Evolutionary conservation across 164 flowering plant species (phyloP), one percentile per base, ranked within the genome.

Genomic region (Nymphaea colorata): DNA sequence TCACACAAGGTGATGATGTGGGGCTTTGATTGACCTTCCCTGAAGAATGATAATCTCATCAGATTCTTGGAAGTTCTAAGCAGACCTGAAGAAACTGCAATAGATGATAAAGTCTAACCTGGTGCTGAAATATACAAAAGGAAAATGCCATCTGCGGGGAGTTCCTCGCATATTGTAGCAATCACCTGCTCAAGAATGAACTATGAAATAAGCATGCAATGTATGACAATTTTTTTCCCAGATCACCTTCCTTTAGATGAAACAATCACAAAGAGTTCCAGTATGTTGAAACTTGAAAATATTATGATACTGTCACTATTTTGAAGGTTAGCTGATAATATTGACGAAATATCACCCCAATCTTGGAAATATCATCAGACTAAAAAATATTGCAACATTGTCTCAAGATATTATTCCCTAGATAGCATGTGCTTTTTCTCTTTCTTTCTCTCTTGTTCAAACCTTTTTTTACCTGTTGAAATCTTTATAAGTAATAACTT

Each of bases 101-200:
- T n/a, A 47, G 68, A 41, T 41, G 64, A 75, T 44, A n/a, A 66
- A 63, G 61, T 69, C 10, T 68, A 75, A 94, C 98, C 98, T 85
- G 91, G 77, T 45, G 96, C 87, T 64, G 98, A 89, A 47, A 94
- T 71, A 74, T 94, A 94, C 47, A 94, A 64, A 55, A 94, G 78
- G 76, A 89, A 74, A 68, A 91, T 71, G 73, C 93, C 82, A 63
- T 91, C 97, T 18, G 82, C 82, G 70, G 90, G 89, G 61, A 94
- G 96, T 75, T 90, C 96, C 77, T 91, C 93, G 69, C 93, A 88
- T 41, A 90, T 71, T 64, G 92, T 85, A 18, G 97, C 96, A 78
- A 94, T 72, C 64, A 87, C 96, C 99, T 94, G 85, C 69, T 67
- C 68, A 78, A 15, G 62, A 36, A 76, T 14, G 44, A 74, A 45